phyloP scores from a whole-genome alignment of 495 filamentous ascomycete genomes.

The Paragyromitra xinjiangensis region DNA sequence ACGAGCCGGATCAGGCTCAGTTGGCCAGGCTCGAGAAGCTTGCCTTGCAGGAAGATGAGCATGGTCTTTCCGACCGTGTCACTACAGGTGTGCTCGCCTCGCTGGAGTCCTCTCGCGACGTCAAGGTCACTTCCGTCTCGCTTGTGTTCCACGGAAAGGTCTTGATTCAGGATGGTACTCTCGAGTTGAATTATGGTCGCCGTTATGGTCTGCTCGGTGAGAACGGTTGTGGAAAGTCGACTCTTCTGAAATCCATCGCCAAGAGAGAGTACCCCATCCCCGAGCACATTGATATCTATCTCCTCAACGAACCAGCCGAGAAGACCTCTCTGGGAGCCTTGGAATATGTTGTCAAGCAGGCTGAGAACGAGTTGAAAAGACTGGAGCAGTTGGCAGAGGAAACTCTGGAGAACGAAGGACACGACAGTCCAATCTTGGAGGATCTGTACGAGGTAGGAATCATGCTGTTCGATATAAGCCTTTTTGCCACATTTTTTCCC shows the following conservation, averaged over 20 bases:
- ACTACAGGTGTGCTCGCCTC: constrained; percentile 97
- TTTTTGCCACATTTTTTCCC: neutral
- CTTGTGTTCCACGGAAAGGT: constrained; percentile 98
- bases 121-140: constrained; percentile 93
- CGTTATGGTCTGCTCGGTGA: constrained; percentile 95
- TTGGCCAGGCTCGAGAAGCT: constrained; percentile 64
- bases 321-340: constrained; percentile 86
- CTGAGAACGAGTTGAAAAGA: constrained; percentile 88
- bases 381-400: constrained; percentile 90
- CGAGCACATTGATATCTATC: constrained; percentile 97
- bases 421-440: constrained; percentile 88
- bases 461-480: neutral
- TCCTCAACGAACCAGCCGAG: constrained; percentile 97
- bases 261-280: constrained; percentile 94
- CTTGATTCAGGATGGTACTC: constrained; percentile 87
- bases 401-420: constrained; percentile 87
- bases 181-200: constrained; percentile 92
- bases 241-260: constrained; percentile 91
- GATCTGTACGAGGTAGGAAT: constrained; percentile 90
- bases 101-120: constrained; percentile 80
- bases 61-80: constrained; percentile 95
- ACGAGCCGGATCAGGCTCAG: constrained; percentile 44
- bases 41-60: constrained; percentile 88
- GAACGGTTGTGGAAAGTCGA: constrained; percentile 99
- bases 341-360: constrained; percentile 96